Evolutionary conservation across 2,329 filamentous ascomycete genomes (phyloP).

Genomic region (Zymoseptoria crescenta): DNA sequence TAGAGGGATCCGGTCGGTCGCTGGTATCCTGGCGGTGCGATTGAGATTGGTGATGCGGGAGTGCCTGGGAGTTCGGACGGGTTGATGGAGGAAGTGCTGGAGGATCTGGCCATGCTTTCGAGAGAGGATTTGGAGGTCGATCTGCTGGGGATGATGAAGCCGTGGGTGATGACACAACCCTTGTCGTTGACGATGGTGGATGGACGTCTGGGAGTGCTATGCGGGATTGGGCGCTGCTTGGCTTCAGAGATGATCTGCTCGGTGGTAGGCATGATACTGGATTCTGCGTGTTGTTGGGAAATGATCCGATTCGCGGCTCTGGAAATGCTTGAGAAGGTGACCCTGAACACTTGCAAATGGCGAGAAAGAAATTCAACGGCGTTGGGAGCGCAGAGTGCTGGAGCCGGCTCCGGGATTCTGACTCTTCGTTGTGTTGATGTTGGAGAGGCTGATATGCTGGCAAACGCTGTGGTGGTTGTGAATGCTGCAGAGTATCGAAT

Average conservation of each 20-base stretch:
- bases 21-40: constrained; percentile 4
- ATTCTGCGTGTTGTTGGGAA: not conserved
- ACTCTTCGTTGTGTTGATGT: not conserved
- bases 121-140: constrained; percentile 12
- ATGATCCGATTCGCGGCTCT: not conserved
- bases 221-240: constrained; percentile 5
- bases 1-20: constrained; percentile 6
- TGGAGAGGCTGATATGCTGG: not conserved
- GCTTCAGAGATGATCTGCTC: constrained; percentile 14
- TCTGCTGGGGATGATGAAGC: constrained; percentile 15
- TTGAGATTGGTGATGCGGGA: constrained; percentile 9
- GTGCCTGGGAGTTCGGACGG: constrained; percentile 9
- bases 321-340: constrained; percentile 1
- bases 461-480: not conserved
- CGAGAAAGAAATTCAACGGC: not conserved
- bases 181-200: constrained; percentile 14
- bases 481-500: not conserved
- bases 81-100: constrained; percentile 2
- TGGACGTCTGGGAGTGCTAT: constrained; percentile 6
- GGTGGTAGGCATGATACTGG: constrained; percentile 1
- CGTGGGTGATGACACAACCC: constrained; percentile 17
- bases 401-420: not conserved
- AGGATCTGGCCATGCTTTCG: constrained; percentile 1
- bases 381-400: not conserved
- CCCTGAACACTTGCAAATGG: constrained; percentile 4